Evolutionary conservation across 192 early-diverging fungal species (phyloP).

Genomic region (Phlyctochytrium planicorne): DNA sequence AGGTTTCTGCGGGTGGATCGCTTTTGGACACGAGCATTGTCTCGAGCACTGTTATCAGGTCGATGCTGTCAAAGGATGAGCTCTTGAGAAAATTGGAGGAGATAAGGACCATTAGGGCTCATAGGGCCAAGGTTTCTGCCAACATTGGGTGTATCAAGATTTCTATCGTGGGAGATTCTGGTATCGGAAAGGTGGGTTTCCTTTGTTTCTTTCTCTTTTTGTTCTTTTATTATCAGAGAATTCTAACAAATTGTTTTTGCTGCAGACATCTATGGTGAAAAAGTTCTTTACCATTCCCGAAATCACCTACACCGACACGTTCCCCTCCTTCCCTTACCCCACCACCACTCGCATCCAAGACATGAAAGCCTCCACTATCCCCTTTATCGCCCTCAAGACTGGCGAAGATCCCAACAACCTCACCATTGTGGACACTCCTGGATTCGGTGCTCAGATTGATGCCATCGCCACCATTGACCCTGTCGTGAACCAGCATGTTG

Average conservation of each 20-base stretch:
- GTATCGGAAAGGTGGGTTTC: constrained; percentile 50
- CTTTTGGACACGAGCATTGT: constrained; percentile 3
- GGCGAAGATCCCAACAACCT: constrained; percentile 36
- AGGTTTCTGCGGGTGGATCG: too few relatives aligned
- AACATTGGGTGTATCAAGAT: constrained; percentile 41
- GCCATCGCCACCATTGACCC: constrained; percentile 41
- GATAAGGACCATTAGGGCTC: not conserved
- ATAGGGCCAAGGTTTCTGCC: constrained; percentile 10
- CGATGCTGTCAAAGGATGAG: constrained; percentile 2
- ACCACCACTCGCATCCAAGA: constrained; percentile 13
- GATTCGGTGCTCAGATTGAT: constrained; percentile 42
- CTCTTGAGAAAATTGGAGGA: not conserved
- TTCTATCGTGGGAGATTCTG: constrained; percentile 41
- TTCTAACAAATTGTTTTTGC: constrained; percentile 3
- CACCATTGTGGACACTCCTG: constrained; percentile 45
- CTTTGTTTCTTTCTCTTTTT: too few relatives aligned
- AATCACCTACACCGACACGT: constrained; percentile 19
- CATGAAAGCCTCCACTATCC: constrained; percentile 35
- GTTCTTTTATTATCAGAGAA: not conserved
- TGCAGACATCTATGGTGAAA: constrained; percentile 35
- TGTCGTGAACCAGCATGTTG: constrained; percentile 28
- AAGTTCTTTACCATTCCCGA: constrained; percentile 27
- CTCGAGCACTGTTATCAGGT: not conserved
- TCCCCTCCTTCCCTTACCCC: constrained; percentile 14
- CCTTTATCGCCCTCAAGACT: not conserved